Conservation (phyloP, 2,329 filamentous ascomycete species). For the Trichoderma atrobrunneum region DNA sequence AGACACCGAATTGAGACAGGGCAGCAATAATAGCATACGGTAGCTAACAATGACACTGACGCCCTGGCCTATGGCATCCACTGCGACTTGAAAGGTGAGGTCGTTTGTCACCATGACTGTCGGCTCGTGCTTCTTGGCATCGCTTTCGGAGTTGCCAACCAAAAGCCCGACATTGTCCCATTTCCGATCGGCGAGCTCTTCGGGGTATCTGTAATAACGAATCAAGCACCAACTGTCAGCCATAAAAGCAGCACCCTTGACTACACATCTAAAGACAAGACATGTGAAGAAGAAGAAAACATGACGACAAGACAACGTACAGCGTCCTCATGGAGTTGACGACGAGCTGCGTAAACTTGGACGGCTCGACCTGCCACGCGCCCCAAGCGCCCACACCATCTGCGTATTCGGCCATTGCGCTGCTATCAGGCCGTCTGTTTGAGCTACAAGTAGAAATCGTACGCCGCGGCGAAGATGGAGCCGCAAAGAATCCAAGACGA, state of each 20-base stretch:
- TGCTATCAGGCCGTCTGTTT: neutral
- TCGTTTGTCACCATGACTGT: slow-evolving; percentile 71
- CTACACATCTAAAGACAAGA: neutral
- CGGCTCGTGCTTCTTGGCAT: slow-evolving; percentile 30
- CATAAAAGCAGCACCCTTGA: neutral
- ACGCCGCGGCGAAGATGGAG: too few species aligned
- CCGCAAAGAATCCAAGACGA: neutral
- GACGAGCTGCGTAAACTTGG: slow-evolving; percentile 55
- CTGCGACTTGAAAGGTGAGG: slow-evolving; percentile 80
- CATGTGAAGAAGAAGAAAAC: neutral
- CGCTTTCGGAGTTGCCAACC: slow-evolving; percentile 41
- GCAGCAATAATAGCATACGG: slow-evolving; percentile 49
- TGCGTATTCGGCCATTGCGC: slow-evolving; percentile 25
- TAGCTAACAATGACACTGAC: slow-evolving; percentile 85
- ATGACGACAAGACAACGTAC: slow-evolving; percentile 49
- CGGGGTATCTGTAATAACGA: slow-evolving; percentile 68
- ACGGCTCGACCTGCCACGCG: slow-evolving; percentile 39
- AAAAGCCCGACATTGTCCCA: slow-evolving; percentile 98
- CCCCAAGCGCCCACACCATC: slow-evolving; percentile 34
- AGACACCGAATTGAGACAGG: neutral
- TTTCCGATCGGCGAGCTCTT: slow-evolving; percentile 79
- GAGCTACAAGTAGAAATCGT: neutral
- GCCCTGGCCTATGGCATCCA: slow-evolving; percentile 77
- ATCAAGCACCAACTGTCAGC: neutral
- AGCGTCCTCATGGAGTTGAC: slow-evolving; percentile 76